Conservation (phyloP, 495 filamentous ascomycete species). For the Ascobolus immersus region DNA sequence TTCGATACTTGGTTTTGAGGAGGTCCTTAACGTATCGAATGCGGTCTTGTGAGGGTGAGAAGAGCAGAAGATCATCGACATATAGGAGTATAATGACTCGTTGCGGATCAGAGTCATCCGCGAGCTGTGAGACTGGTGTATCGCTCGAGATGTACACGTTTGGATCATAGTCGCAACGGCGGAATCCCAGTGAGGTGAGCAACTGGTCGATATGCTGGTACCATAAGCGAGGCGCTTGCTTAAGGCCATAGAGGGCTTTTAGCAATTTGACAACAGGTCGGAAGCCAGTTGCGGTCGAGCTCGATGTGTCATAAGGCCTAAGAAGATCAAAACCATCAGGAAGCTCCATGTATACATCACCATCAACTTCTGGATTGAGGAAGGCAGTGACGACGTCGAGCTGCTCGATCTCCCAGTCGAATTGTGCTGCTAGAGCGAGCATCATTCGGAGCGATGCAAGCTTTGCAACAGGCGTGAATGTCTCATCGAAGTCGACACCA, state of each 20-base stretch:
- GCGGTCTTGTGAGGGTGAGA: neutral
- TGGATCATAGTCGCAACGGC: neutral
- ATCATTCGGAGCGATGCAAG: constrained; percentile 5
- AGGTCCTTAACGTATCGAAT: neutral
- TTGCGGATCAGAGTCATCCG: too few species aligned
- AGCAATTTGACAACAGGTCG: neutral
- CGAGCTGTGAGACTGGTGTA: too few species aligned
- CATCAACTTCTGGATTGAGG: constrained; percentile 5
- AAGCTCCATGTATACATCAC: constrained; percentile 3
- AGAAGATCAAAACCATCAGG: constrained; percentile 1
- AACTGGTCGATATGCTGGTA: constrained; percentile 2
- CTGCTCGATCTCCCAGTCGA: constrained; percentile 5
- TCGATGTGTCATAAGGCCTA: too few species aligned
- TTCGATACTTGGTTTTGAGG: constrained; percentile 1
- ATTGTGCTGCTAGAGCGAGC: neutral
- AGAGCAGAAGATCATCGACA: constrained; percentile 4
- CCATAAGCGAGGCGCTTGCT: constrained; percentile 2
- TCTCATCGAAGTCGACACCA: constrained; percentile 8
- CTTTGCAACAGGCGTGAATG: constrained; percentile 3
- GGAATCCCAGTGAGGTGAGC: neutral
- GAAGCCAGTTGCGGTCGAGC: too few species aligned
- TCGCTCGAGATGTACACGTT: constrained; percentile 4
- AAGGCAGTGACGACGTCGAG: constrained; percentile 7
- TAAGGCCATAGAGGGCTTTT: constrained; percentile 5
- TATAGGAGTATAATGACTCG: constrained; percentile 1